Evolutionary conservation across 805 yeast genomes (phyloP).

Genomic region (Ogataea trehaloabstinens): DNA sequence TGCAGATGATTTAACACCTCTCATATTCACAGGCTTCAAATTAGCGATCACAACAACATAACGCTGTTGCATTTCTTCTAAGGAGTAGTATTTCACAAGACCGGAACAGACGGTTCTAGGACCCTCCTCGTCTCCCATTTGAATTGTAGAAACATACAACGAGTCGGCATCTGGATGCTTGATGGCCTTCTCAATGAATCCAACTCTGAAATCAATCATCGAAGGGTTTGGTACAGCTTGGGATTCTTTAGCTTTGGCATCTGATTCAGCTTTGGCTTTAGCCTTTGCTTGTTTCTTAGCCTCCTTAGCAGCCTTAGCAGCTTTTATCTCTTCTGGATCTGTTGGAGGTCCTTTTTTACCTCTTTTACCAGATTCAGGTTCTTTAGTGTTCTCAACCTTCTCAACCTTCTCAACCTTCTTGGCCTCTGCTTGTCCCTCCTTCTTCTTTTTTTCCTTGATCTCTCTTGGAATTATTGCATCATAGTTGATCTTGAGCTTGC

Average conservation of each 20-base stretch:
- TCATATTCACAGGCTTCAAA: slow-evolving; percentile 96
- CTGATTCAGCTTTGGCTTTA: slow-evolving; percentile 56
- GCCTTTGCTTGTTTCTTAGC: slow-evolving; percentile 44
- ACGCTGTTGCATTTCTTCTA: slow-evolving; percentile 96
- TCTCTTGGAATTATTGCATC: slow-evolving; percentile 66
- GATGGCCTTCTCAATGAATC: slow-evolving; percentile 93
- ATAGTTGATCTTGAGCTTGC: slow-evolving; percentile 54
- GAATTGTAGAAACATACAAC: slow-evolving; percentile 92
- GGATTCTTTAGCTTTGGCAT: slow-evolving; percentile 42
- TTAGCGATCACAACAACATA: slow-evolving; percentile 89
- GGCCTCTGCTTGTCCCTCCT: slow-evolving; percentile 24
- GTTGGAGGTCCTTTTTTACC: slow-evolving; percentile 21
- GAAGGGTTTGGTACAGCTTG: slow-evolving; percentile 72
- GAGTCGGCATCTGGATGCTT: slow-evolving; percentile 98
- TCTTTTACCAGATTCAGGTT: slow-evolving; percentile 15
- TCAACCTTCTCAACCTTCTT: slow-evolving; percentile 19
- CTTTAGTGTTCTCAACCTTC: neutral
- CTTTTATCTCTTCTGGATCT: slow-evolving; percentile 32
- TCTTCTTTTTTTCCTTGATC: slow-evolving; percentile 36
- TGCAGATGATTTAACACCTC: slow-evolving; percentile 93
- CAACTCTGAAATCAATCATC: slow-evolving; percentile 89
- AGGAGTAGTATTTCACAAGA: slow-evolving; percentile 79
- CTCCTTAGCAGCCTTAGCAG: slow-evolving; percentile 36
- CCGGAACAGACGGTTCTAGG: slow-evolving; percentile 99
- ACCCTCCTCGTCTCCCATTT: slow-evolving; percentile 93